Evolutionary conservation across 345 rosid species (phyloP), one percentile per base, ranked within the genome.

Genomic region (Eucalyptus brandiana): DNA sequence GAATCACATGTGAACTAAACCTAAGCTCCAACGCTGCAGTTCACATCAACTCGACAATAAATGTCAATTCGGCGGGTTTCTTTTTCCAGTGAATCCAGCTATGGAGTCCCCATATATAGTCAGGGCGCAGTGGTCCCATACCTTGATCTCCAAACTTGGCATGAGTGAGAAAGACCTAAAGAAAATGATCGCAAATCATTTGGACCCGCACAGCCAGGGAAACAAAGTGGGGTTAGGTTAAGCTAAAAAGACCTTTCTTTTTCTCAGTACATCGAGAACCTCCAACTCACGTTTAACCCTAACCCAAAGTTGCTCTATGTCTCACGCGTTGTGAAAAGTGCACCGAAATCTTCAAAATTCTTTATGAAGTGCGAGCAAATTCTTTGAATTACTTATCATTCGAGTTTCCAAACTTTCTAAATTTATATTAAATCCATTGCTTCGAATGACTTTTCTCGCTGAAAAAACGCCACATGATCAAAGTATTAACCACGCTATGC

Each of bases 201-300:
- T 94, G 94, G 95, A 94, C 92, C 94, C 93, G 87, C 92, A 90
- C 88, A 50, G 69, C 87, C 88, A 92, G 91, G 89, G 85, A 86
- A 91, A 93, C 92, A 90, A 86, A 86, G 60, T 30, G 89, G 53
- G 88, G 90, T 92, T 88, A 88, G 93, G 92, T 92, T 89, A 47
- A 88, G 89, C 90, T 56, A 56, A 10, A 76, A 69, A 88, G 85
- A 69, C 51, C 45, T 67, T 47, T 88, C 80, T 40, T 48, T 49
- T 87, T 54, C 87, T 81, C 88, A 67, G 86, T 87, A 83, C 87
- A 88, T 80, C 87, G 86, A 89, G 90, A 90, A 91, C 92, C 91
- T 92, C 92, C 45, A 19, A 19, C 23, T 37, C 83, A 87, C 89
- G 89, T 94, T 65, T 90, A 86, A 67, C 86, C 90, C 91, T 89